Percentiles rank a stretch among this genome's conserved stretches.
Evolutionary conservation across 106 monocot genomes (phyloP).

Genomic region (Acorus gramineus): DNA sequence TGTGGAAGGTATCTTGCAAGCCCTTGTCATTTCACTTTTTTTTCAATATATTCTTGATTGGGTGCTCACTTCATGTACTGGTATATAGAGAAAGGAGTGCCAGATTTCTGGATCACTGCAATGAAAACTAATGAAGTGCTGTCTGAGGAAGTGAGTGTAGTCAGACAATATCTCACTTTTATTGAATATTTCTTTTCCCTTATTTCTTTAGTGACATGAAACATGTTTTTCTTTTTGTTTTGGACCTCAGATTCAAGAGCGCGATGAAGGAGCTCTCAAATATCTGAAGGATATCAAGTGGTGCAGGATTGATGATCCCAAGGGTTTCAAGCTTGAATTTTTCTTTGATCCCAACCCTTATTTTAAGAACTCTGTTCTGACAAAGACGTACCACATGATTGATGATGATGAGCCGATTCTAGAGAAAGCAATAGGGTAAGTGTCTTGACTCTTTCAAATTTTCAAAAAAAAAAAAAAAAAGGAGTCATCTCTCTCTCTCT

Average conservation of each 20-base stretch:
- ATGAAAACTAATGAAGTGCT: slow-evolving; percentile 29
- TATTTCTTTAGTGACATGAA: background rate
- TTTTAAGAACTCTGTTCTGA: slow-evolving; percentile 20
- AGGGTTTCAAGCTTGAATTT: slow-evolving; percentile 28
- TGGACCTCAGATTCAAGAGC: slow-evolving; percentile 14
- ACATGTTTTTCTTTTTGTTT: background rate
- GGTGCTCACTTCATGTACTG: too few species aligned
- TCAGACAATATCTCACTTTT: background rate
- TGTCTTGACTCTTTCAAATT: background rate
- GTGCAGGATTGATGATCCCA: slow-evolving; percentile 18
- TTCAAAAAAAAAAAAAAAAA: too few species aligned
- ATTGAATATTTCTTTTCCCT: too few species aligned
- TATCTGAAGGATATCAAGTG: slow-evolving; percentile 26
- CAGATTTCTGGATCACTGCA: slow-evolving; percentile 23
- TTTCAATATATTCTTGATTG: background rate
- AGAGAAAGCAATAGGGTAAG: slow-evolving; percentile 27
- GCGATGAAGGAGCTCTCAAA: slow-evolving; percentile 20
- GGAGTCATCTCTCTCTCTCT: too few species aligned
- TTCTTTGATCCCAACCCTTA: slow-evolving; percentile 21
- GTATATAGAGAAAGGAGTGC: slow-evolving; percentile 16
- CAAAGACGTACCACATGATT: slow-evolving; percentile 21
- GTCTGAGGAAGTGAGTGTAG: slow-evolving; percentile 14
- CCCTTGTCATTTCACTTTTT: background rate
- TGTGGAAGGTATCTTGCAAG: slow-evolving; percentile 4
- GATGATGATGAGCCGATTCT: slow-evolving; percentile 25